These are phyloP conservation scores for Sporothrix brasiliensis DNA, from an alignment of 2,329 filamentous ascomycete genomes.

Conservation along the genomic window DNA sequence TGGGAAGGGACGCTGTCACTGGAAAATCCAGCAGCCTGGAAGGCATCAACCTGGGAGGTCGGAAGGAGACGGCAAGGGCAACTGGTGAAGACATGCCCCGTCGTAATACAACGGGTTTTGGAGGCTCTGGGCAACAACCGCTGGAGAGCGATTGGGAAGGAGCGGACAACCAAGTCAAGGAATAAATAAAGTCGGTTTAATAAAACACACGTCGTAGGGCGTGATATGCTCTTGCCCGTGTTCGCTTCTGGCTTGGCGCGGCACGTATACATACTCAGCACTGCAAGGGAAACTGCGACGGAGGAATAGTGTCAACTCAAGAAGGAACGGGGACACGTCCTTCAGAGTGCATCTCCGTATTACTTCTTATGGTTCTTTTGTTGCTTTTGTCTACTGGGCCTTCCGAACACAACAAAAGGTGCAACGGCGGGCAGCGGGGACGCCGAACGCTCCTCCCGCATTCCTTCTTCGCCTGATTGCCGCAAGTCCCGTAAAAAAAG, in stretches of 20 bases:
- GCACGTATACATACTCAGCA: not conserved
- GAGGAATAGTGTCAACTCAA: not conserved
- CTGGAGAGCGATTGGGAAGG: conserved; percentile 24
- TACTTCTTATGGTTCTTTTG: not conserved
- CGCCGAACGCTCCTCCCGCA: not conserved
- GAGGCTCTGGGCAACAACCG: not conserved
- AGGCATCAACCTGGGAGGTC: not conserved
- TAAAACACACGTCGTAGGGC: not conserved
- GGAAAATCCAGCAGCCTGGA: conserved; percentile 1
- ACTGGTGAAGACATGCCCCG: too few relatives aligned
- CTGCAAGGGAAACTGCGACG: not conserved
- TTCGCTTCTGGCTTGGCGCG: conserved; percentile 14
- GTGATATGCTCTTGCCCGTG: conserved; percentile 13
- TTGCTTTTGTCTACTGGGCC: not conserved
- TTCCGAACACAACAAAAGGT: not conserved
- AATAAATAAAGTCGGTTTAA: not conserved
- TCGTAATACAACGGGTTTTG: not conserved
- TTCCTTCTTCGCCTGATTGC: not conserved
- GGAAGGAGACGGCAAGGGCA: not conserved
- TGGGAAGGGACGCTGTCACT: not conserved
- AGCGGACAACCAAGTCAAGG: conserved; percentile 6
- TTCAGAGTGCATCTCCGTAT: not conserved
- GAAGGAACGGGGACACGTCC: not conserved
- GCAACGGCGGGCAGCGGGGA: not conserved
- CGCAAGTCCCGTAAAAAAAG: conserved; percentile 19